Evolutionary conservation across 116 monocot genomes (phyloP).

Genomic region (Iris pallida): DNA sequence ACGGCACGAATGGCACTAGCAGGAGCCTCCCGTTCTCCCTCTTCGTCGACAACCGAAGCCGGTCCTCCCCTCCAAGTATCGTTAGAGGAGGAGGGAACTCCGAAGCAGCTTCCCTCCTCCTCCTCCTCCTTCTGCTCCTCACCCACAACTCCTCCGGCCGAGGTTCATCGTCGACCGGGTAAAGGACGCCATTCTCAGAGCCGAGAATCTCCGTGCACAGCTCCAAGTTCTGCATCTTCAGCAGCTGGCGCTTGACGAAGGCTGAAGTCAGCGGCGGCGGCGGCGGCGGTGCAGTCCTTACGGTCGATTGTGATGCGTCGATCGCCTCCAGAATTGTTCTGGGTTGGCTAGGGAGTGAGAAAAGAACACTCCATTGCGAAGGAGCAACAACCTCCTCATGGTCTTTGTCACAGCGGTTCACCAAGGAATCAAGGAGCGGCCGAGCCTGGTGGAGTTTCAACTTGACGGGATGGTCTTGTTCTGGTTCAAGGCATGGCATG

Average conservation of each 20-base stretch:
- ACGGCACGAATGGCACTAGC: constrained; percentile 16
- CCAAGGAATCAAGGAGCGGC: too few relatives aligned
- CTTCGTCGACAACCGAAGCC: constrained; percentile 8
- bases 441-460: too few relatives aligned
- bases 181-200: constrained; percentile 27
- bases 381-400: too few relatives aligned
- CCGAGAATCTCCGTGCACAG: constrained; percentile 35
- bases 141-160: neutral
- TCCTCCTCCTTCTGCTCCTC: neutral
- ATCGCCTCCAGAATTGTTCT: too few relatives aligned
- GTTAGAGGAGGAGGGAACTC: constrained; percentile 31
- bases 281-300: too few relatives aligned
- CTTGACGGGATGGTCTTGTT: too few relatives aligned
- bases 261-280: too few relatives aligned
- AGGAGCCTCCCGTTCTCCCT: constrained; percentile 28
- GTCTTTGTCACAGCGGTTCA: too few relatives aligned
- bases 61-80: constrained; percentile 11
- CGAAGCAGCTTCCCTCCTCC: neutral
- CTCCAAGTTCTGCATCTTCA: constrained; percentile 25
- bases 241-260: neutral
- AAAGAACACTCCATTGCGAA: too few relatives aligned
- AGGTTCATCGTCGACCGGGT: constrained; percentile 12
- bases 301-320: too few relatives aligned
- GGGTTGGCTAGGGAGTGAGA: too few relatives aligned
- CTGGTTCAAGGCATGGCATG: too few relatives aligned